Percentiles rank a stretch among this genome's conserved stretches.
Evolutionary conservation across 225 moss, liverwort and hornwort genomes (phyloP).

Genomic region (Bryoerythrophyllum caledonicum): DNA sequence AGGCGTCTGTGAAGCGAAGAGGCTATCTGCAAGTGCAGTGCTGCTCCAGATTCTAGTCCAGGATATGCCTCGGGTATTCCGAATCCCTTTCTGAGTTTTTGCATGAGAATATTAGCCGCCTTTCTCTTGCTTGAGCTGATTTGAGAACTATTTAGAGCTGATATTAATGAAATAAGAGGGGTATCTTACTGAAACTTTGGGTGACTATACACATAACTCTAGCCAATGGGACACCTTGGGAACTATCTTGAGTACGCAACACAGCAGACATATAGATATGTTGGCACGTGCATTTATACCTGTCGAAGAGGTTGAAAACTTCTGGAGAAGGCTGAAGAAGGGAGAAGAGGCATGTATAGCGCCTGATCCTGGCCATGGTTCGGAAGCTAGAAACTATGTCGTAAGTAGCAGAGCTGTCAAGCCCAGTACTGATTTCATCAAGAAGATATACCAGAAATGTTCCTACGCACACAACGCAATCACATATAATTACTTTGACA

Average conservation of each 20-base stretch:
- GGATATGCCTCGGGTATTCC: too few relatives aligned
- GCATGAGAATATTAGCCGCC: too few relatives aligned
- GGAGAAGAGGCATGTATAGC: conserved; percentile 71
- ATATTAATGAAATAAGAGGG: too few relatives aligned
- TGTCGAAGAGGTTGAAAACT: conserved; percentile 84
- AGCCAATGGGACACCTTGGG: not conserved
- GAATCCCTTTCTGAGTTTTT: too few relatives aligned
- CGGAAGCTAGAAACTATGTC: conserved; percentile 74
- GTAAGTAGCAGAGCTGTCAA: conserved; percentile 83
- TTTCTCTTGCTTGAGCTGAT: too few relatives aligned
- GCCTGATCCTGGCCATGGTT: conserved; percentile 67
- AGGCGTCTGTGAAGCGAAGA: too few relatives aligned
- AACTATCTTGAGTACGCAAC: not conserved
- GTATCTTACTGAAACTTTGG: too few relatives aligned
- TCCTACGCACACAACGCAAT: conserved; percentile 43
- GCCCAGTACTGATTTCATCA: conserved; percentile 87
- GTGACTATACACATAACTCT: too few relatives aligned
- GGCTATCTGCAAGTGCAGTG: too few relatives aligned
- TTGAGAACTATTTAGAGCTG: too few relatives aligned
- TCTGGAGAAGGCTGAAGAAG: conserved; percentile 85
- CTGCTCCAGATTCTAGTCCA: too few relatives aligned
- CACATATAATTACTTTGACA: not conserved
- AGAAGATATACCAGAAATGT: conserved; percentile 60
- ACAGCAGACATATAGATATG: not conserved
- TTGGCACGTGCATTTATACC: conserved; percentile 33